Percentiles rank a stretch among this genome's conserved stretches.
These are phyloP conservation scores for Asterophora parasitica DNA, from an alignment of 768 basidiomycete genomes.

Conservation along the genomic window DNA sequence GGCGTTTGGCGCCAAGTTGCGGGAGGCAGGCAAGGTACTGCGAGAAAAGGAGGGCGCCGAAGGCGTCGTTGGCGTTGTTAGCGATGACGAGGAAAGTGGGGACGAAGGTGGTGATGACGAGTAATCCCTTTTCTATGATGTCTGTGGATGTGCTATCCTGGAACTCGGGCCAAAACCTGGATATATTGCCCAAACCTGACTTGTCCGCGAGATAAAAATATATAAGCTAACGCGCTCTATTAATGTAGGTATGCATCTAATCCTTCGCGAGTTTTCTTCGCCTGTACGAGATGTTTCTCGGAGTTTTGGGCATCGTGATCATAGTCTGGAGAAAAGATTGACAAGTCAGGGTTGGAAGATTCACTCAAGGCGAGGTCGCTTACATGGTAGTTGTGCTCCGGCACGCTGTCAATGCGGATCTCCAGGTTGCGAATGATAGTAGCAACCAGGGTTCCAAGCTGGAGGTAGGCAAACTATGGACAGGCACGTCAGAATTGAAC, in stretches of 20 bases:
- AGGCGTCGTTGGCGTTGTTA: conserved; percentile 65
- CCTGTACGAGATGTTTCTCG: conserved; percentile 61
- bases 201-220: neutral
- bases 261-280: conserved; percentile 47
- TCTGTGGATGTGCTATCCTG: too few species aligned
- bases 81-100: conserved; percentile 67
- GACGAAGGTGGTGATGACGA: conserved; percentile 33
- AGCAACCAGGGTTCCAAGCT: conserved; percentile 79
- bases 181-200: neutral
- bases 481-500: neutral
- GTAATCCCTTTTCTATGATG: neutral
- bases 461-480: conserved; percentile 85
- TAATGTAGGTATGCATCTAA: conserved; percentile 19
- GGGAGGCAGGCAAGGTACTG: conserved; percentile 62
- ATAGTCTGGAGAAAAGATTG: conserved; percentile 70
- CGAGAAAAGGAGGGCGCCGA: conserved; percentile 55
- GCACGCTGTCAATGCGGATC: conserved; percentile 68
- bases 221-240: conserved; percentile 2
- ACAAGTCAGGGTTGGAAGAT: neutral
- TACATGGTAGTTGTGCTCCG: conserved; percentile 88
- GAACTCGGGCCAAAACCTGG: neutral
- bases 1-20: conserved; percentile 75
- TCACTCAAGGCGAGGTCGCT: conserved; percentile 24
- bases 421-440: conserved; percentile 76
- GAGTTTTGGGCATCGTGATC: conserved; percentile 84